Evolutionary conservation across 139 green algal genomes (phyloP), one percentile per base, ranked within the genome.

Genomic region (Micractinium conductrix): DNA sequence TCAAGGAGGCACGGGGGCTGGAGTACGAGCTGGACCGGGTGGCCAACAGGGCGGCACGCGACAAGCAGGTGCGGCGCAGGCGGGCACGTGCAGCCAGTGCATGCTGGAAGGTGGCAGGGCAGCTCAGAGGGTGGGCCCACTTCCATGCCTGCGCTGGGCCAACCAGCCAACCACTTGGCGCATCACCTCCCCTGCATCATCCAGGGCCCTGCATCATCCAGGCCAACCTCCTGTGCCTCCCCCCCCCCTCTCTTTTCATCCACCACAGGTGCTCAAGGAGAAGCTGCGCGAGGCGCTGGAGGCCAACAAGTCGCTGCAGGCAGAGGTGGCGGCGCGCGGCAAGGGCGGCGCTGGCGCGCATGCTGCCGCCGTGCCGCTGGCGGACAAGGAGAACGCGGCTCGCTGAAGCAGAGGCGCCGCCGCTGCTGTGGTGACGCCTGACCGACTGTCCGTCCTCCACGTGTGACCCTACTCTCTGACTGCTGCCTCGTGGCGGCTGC

Each of bases 21-120:
- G 89, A 94, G 88, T 93, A 93, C 72, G 90, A 93, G 87, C 84
- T 93, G 69, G 90, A 93, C 82, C 84, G 89, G 73, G 69, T 86
- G 21, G 85, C 63, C 24, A 93, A 93, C 86, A 40, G 79, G 22
- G 79, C 87, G 12, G 38, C 65, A 0, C 74, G 88, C 24, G 88
- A 93, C 62, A 87, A 85, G 53, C 69, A 80, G 80, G 80, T 69
- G 48, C 48, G 48, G 48, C 16, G 48, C 48, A 58, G 16, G n/a
- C n/a, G n/a, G n/a, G n/a, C n/a, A n/a, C n/a, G n/a, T n/a, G n/a
- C n/a, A n/a, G n/a, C n/a, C n/a, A n/a, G n/a, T n/a, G 37, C 68
- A 30, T 35, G 68, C 30, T 48, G 68, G 55, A 8, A 30, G 26
- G 55, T 30, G 21, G 16, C 8, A 19, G 55, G 14, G 55, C 55